These are phyloP conservation scores for Drechslerella coelobrocha DNA, from an alignment of 2,329 filamentous ascomycete species.

Conservation along the genomic window DNA sequence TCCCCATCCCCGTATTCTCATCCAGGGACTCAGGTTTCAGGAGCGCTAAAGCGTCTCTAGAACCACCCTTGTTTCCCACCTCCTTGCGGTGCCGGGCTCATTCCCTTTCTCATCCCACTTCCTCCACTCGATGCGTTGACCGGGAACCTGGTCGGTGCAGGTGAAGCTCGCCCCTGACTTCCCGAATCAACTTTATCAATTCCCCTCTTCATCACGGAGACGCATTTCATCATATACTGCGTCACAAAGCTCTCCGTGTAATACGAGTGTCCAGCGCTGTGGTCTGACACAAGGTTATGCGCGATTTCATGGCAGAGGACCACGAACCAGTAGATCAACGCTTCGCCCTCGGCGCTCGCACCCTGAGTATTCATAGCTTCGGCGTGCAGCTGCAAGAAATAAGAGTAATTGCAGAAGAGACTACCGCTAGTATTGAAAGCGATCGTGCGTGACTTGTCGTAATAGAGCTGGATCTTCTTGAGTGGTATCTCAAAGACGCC, in stretches of 20 bases:
- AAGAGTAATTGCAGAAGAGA: constrained; percentile 84
- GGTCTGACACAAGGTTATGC: constrained; percentile 78
- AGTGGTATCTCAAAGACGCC: constrained; percentile 74
- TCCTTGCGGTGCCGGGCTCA: background rate
- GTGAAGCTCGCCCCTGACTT: background rate
- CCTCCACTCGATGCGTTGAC: constrained; percentile 26
- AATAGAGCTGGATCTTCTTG: constrained; percentile 81
- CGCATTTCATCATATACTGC: constrained; percentile 41
- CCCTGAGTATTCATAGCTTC: constrained; percentile 58
- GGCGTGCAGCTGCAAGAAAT: constrained; percentile 41
- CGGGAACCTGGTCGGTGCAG: constrained; percentile 16
- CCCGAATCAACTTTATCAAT: constrained; percentile 13
- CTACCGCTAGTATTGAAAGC: constrained; percentile 89
- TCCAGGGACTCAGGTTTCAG: background rate
- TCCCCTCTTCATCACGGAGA: constrained; percentile 20
- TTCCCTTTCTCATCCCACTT: background rate
- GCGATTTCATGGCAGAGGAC: constrained; percentile 95
- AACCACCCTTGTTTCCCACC: constrained; percentile 30
- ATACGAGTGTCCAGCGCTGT: constrained; percentile 48
- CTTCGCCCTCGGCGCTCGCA: constrained; percentile 65
- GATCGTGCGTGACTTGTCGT: constrained; percentile 81
- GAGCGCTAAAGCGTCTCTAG: constrained; percentile 29
- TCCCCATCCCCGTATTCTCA: constrained; percentile 5
- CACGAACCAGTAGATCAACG: constrained; percentile 88
- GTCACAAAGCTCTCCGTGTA: constrained; percentile 49